Evolutionary conservation across 2,329 filamentous ascomycete species (phyloP), one percentile per base, ranked within the genome.

Genomic region (Xylaria arbuscula): DNA sequence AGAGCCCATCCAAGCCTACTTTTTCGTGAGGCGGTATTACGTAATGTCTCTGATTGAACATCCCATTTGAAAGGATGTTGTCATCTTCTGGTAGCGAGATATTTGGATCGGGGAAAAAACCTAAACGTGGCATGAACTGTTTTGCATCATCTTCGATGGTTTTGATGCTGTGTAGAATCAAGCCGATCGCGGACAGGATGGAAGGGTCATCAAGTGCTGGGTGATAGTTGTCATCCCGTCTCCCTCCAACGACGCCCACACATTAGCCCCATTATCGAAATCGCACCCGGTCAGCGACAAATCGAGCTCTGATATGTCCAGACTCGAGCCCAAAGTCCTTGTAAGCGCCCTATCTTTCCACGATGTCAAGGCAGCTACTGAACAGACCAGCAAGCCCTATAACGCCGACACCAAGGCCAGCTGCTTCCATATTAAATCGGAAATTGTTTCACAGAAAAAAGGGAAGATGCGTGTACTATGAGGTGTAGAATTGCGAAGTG

Each of bases 191-290:
- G 11, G 32, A 24, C 15, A 34, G 47, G 13, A 51, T 36, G 1
- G 48, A 24, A 22, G 58, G 63, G 15, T 66, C 47, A 13, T 63
- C 51, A 8, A 69, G 58, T 8, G 57, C 58, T 40, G 15, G 7
- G 19, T 69, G 67, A 15, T 51, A 8, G 1, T 38, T 15, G 5
- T 17, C 17, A 22, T 7, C 45, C 2, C 2, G 6, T 55, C 45
- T 53, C n/a, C 28, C 34, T 34, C 60, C 24, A 22, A 8, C 24
- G 13, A 69, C 54, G 4, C 67, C 67, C n/a, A 63, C 53, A n/a
- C 19, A n/a, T 6, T 66, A 36, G 24, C 67, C 67, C 67, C 63
- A 66, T 56, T 48, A 38, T 15, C 15, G 53, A 10, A 69, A 69
- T 38, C 40, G 54, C 2, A 53, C 38, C 9, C 40, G 3, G 36